Conservation (phyloP, 208 protist species). For the Trypanosoma scelopori region DNA sequence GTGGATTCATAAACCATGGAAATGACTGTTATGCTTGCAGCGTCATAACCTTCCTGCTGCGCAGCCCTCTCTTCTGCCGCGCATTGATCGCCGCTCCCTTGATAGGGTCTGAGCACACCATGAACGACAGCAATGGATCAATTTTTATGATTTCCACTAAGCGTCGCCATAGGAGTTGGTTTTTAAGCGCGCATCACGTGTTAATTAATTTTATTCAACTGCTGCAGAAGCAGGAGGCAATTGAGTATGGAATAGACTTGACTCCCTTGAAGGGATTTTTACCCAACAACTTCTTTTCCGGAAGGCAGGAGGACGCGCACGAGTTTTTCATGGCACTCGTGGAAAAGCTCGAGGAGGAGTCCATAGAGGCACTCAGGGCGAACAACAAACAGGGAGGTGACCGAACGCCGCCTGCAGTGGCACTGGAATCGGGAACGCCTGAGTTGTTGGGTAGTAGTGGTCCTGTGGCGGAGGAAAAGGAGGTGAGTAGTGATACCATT, state of each 20-base stretch:
- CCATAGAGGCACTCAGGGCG: conserved; percentile 25
- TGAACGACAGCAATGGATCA: too few species aligned
- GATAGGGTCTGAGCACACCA: neutral
- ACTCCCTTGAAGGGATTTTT: conserved; percentile 38
- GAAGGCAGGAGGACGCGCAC: conserved; percentile 83
- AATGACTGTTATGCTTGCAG: conserved; percentile 88
- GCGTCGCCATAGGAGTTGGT: neutral
- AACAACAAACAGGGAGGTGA: conserved; percentile 11
- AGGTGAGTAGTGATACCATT: conserved; percentile 4
- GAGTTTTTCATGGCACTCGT: conserved; percentile 73
- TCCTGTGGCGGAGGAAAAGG: conserved; percentile 10
- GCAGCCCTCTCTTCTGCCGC: conserved; percentile 48
- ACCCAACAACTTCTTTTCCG: conserved; percentile 56
- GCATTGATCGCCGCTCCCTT: conserved; percentile 37
- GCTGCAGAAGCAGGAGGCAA: conserved; percentile 14
- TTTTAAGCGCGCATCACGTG: conserved; percentile 3
- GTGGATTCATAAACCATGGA: conserved; percentile 73
- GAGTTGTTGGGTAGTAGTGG: conserved; percentile 7
- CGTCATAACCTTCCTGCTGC: conserved; percentile 72
- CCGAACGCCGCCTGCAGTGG: neutral
- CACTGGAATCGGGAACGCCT: neutral
- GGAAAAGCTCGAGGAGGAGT: conserved; percentile 67
- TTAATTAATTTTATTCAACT: conserved; percentile 3
- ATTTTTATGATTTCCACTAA: too few species aligned
- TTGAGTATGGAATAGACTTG: conserved; percentile 30